Evolutionary conservation across 441 rosid species (phyloP), one percentile per base, ranked within the genome.

Genomic region (Croton setiger): DNA sequence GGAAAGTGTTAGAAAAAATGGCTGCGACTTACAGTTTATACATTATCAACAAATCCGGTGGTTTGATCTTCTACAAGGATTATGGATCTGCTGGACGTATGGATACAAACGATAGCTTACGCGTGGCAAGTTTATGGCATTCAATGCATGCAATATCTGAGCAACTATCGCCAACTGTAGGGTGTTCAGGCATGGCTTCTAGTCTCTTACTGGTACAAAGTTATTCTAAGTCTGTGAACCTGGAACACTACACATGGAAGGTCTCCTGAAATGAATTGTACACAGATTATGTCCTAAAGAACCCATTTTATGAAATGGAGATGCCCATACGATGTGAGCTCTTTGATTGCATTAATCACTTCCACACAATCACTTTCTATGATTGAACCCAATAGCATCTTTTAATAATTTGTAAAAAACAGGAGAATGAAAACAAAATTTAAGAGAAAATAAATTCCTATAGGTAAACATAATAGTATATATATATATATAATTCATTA

Each of bases 101-200:
- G 98, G 96, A 93, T 75, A 89, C 97, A 9, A 93, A 91, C 79
- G 97, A 93, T 75, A 91, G 97, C 82, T 80, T 93, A 78, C 78
- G 97, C 70, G 96, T 93, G 77, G 98, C 98, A 15, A 89, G 96
- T 84, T 82, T 93, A 69, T 91, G 96, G 98, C 96, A 93, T 75
- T 93, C 96, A 3, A 91, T 93, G 97, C 97, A 91, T 77, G 98
- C 98, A 44, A 93, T 93, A 74, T 93, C 96, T 36, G 97, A 93
- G 79, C 98, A 93, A 82, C 80, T 93, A 60, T 93, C 96, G 23
- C 98, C 97, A 20, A 82, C 78, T 4, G 66, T 84, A 60, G 91
- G 93, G 2, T 93, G 97, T 80, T 72, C 85, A 31, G 97, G 97
- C 72, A 91, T 73, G 91, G 98, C 63, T 89, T 91, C 74, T 97